phyloP scores from a whole-genome alignment of 2,329 filamentous ascomycete genomes.

The Ophiostoma triangulosporum region DNA sequence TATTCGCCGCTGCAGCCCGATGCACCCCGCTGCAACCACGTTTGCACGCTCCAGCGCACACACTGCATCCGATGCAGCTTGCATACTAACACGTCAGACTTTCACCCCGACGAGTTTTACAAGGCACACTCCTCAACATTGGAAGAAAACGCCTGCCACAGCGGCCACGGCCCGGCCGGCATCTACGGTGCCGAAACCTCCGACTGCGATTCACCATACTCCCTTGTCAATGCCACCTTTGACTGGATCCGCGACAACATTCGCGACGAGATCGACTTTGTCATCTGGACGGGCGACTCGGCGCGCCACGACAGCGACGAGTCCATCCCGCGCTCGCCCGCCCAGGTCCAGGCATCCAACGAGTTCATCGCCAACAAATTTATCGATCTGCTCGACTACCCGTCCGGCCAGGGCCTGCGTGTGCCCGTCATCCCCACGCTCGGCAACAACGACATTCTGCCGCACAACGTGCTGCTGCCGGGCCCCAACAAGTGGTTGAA shows the following conservation, averaged over 20 bases:
- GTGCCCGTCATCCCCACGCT: conserved; percentile 82
- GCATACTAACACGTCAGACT: conserved; percentile 40
- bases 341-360: conserved; percentile 70
- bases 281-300: conserved; percentile 86
- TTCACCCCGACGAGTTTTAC: conserved; percentile 87
- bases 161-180: conserved; percentile 62
- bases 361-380: conserved; percentile 63
- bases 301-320: conserved; percentile 84
- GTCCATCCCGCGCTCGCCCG: conserved; percentile 56
- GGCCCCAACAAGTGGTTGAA: conserved; percentile 83
- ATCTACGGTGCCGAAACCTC: conserved; percentile 74
- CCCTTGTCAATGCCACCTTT: conserved; percentile 78
- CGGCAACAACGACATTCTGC: conserved; percentile 95
- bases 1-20: not conserved
- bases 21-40: not conserved
- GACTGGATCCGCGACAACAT: conserved; percentile 73
- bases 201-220: conserved; percentile 73
- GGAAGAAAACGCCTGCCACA: conserved; percentile 61
- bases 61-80: too few relatives aligned
- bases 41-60: too few relatives aligned
- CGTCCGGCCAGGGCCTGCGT: conserved; percentile 41
- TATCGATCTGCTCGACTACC: conserved; percentile 53
- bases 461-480: conserved; percentile 80
- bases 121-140: conserved; percentile 60
- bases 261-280: conserved; percentile 70